Conservation (phyloP, 441 rosid genomes). For the Croton setiger region DNA sequence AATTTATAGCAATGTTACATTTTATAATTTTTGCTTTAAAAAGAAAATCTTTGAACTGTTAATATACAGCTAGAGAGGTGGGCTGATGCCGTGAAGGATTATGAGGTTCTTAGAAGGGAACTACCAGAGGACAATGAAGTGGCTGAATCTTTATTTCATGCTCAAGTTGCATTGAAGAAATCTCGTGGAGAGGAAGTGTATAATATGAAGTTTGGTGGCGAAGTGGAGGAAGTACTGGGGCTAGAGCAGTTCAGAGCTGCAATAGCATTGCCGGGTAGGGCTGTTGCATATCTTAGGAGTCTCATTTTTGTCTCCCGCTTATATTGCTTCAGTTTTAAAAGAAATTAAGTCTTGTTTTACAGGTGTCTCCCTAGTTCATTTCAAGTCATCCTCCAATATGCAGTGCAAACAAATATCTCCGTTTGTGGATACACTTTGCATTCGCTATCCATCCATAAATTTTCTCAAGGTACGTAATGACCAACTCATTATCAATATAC, state of each 20-base stretch:
- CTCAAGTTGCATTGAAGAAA: slow-evolving; percentile 84
- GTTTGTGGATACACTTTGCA: slow-evolving; percentile 64
- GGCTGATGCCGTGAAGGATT: slow-evolving; percentile 87
- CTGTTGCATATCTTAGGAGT: background rate
- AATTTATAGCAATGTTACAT: background rate
- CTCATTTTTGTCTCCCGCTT: background rate
- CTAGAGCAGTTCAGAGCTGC: slow-evolving; percentile 80
- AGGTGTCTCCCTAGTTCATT: slow-evolving; percentile 83
- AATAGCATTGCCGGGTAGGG: slow-evolving; percentile 62
- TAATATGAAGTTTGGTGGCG: slow-evolving; percentile 91
- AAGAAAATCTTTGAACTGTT: slow-evolving; percentile 5
- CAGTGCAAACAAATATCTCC: slow-evolving; percentile 85
- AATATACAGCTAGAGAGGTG: slow-evolving; percentile 61
- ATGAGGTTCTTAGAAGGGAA: slow-evolving; percentile 72
- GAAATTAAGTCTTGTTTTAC: slow-evolving; percentile 15
- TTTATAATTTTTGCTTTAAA: background rate
- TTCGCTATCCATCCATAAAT: slow-evolving; percentile 76
- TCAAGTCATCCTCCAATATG: slow-evolving; percentile 49
- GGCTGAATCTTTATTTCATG: slow-evolving; percentile 80
- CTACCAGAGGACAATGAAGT: slow-evolving; percentile 80
- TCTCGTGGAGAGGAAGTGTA: slow-evolving; percentile 88
- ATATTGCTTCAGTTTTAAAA: slow-evolving; percentile 5
- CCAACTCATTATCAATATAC: background rate
- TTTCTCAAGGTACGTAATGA: slow-evolving; percentile 64
- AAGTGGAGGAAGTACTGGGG: slow-evolving; percentile 65